Evolutionary conservation across 805 yeast genomes (phyloP).

Genomic region (Nakazawaea populi): DNA sequence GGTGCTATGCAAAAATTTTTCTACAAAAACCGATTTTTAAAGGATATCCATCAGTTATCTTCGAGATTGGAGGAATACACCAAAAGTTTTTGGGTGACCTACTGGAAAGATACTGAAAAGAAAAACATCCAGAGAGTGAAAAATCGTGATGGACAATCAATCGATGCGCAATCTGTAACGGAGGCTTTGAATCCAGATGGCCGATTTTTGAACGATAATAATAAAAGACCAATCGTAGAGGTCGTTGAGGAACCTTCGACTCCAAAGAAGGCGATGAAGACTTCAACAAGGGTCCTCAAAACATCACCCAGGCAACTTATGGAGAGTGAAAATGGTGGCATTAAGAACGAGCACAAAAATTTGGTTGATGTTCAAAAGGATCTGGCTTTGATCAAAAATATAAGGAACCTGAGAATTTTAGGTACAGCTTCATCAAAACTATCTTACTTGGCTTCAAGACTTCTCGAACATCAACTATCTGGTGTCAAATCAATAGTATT

Average conservation of each 20-base stretch:
- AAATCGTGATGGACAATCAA: slow-evolving; percentile 27
- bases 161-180: slow-evolving; percentile 26
- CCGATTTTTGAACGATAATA: slow-evolving; percentile 17
- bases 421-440: slow-evolving; percentile 64
- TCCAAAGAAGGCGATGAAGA: slow-evolving; percentile 5
- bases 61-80: slow-evolving; percentile 29
- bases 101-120: slow-evolving; percentile 40
- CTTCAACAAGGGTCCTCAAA: slow-evolving; percentile 2
- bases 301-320: slow-evolving; percentile 12
- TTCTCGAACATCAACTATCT: slow-evolving; percentile 43
- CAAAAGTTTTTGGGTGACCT: slow-evolving; percentile 44
- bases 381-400: slow-evolving; percentile 17
- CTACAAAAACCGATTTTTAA: slow-evolving; percentile 44
- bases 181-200: slow-evolving; percentile 20
- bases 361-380: slow-evolving; percentile 16
- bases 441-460: slow-evolving; percentile 49
- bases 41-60: slow-evolving; percentile 22
- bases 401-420: slow-evolving; percentile 33
- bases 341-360: slow-evolving; percentile 11
- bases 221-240: slow-evolving; percentile 15
- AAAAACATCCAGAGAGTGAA: slow-evolving; percentile 32
- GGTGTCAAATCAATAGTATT: slow-evolving; percentile 55
- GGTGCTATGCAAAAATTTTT: slow-evolving; percentile 44
- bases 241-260: slow-evolving; percentile 3
- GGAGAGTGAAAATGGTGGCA: slow-evolving; percentile 18